Evolutionary conservation across 768 basidiomycete species (phyloP).

Genomic region (Lentinula lateritia): DNA sequence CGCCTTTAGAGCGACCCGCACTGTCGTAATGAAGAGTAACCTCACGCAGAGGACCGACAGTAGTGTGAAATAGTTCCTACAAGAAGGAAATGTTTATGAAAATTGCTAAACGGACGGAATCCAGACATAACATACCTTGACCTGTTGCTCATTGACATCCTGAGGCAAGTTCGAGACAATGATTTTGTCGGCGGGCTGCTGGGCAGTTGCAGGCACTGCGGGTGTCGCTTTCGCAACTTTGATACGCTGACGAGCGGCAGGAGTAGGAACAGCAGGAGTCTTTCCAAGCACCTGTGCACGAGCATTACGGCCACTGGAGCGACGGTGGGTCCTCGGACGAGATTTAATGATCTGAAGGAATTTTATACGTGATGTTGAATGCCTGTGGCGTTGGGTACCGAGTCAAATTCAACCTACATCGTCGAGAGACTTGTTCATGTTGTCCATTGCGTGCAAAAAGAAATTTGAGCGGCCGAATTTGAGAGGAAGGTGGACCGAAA

Average conservation of each 20-base stretch:
- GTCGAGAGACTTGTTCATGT: conserved; percentile 83
- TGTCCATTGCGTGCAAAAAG: conserved; percentile 5
- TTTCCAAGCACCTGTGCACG: conserved; percentile 61
- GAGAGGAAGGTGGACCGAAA: neutral
- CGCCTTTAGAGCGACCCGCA: conserved; percentile 84
- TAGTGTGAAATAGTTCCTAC: conserved; percentile 89
- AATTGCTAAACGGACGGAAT: neutral
- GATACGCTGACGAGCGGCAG: conserved; percentile 48
- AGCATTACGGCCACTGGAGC: conserved; percentile 35
- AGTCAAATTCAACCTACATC: conserved; percentile 45
- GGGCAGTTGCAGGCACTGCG: conserved; percentile 29
- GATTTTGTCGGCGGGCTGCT: conserved; percentile 71
- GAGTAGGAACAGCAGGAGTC: conserved; percentile 28
- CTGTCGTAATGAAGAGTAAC: conserved; percentile 85
- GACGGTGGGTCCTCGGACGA: conserved; percentile 46
- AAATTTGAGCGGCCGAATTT: neutral
- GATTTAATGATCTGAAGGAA: conserved; percentile 58
- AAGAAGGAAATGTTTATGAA: conserved; percentile 4
- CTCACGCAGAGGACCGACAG: conserved; percentile 81
- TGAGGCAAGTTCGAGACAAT: conserved; percentile 91
- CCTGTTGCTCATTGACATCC: conserved; percentile 91
- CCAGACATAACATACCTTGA: conserved; percentile 60
- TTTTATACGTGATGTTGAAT: conserved; percentile 17
- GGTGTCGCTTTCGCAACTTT: conserved; percentile 36
- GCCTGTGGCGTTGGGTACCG: neutral